phyloP scores from a whole-genome alignment of 495 filamentous ascomycete species.

The Chaetomium tenue region DNA sequence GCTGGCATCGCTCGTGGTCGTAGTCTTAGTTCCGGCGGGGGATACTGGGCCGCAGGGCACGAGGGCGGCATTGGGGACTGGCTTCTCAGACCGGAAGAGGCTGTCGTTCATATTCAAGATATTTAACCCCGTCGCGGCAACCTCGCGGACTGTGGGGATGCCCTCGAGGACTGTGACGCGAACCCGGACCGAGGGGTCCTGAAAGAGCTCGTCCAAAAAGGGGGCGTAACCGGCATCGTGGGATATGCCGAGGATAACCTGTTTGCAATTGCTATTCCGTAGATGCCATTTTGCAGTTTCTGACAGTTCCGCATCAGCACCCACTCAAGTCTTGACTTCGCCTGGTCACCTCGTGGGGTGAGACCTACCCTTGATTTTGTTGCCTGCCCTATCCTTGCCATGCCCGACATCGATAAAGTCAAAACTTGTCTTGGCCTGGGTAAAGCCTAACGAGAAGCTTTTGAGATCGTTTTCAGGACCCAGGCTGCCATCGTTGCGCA shows the following conservation, averaged over 20 bases:
- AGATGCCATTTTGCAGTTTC: constrained; percentile 58
- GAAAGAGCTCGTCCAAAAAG: constrained; percentile 63
- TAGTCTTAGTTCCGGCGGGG: too few relatives aligned
- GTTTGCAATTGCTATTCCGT: constrained; percentile 76
- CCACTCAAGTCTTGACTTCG: too few relatives aligned
- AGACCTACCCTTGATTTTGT: constrained; percentile 67
- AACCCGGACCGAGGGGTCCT: constrained; percentile 52
- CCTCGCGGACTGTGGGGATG: constrained; percentile 63
- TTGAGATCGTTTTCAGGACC: constrained; percentile 53
- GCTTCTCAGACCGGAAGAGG: constrained; percentile 65
- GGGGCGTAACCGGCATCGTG: constrained; percentile 71
- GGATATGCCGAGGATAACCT: constrained; percentile 75
- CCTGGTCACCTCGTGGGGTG: too few relatives aligned
- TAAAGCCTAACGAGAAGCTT: constrained; percentile 75
- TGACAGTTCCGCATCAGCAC: constrained; percentile 32
- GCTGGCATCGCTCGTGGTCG: constrained; percentile 8
- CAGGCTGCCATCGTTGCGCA: constrained; percentile 59
- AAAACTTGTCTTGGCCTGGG: constrained; percentile 64
- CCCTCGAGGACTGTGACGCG: constrained; percentile 75
- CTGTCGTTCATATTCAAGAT: constrained; percentile 57
- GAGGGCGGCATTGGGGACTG: constrained; percentile 37
- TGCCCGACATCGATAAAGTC: constrained; percentile 74
- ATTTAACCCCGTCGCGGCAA: constrained; percentile 57
- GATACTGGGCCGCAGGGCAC: background rate
- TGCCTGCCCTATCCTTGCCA: constrained; percentile 65